Percentiles rank a stretch among this genome's conserved stretches.
Conservation (phyloP, 805 yeast genomes). For the Monosporozyma aerobia region DNA sequence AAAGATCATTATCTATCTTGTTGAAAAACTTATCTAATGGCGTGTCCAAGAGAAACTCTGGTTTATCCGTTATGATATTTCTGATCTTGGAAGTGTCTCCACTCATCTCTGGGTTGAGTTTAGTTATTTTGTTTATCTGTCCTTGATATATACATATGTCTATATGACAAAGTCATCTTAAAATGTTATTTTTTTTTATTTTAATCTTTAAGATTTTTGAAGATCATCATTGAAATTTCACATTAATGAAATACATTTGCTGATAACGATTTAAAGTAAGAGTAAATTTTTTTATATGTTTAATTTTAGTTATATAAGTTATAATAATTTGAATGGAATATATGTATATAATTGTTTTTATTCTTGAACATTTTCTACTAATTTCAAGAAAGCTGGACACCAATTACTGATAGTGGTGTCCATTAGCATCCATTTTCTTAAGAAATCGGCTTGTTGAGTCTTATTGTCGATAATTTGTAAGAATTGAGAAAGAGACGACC, state of each 20-base stretch:
- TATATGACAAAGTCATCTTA: neutral
- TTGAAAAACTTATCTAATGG: slow-evolving; percentile 29
- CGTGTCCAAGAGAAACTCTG: slow-evolving; percentile 26
- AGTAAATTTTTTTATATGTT: too few relatives aligned
- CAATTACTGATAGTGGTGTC: slow-evolving; percentile 52
- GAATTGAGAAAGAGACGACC: slow-evolving; percentile 19
- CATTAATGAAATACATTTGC: neutral
- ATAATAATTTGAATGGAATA: too few relatives aligned
- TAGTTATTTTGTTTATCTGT: too few relatives aligned
- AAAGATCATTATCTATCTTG: slow-evolving; percentile 10
- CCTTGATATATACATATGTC: too few relatives aligned
- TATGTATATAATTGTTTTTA: neutral
- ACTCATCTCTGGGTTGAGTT: neutral
- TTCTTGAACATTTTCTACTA: slow-evolving; percentile 32
- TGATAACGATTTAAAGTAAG: neutral
- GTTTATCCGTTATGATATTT: slow-evolving; percentile 10
- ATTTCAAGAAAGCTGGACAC: slow-evolving; percentile 59
- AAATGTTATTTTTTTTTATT: neutral
- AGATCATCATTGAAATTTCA: neutral
- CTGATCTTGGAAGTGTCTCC: neutral
- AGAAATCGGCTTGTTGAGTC: slow-evolving; percentile 28
- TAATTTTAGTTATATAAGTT: too few relatives aligned
- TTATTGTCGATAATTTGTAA: slow-evolving; percentile 19
- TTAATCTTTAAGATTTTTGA: neutral
- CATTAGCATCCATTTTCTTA: slow-evolving; percentile 45